Conservation (phyloP, 148 eudicot species). For the Cornus suecica region DNA sequence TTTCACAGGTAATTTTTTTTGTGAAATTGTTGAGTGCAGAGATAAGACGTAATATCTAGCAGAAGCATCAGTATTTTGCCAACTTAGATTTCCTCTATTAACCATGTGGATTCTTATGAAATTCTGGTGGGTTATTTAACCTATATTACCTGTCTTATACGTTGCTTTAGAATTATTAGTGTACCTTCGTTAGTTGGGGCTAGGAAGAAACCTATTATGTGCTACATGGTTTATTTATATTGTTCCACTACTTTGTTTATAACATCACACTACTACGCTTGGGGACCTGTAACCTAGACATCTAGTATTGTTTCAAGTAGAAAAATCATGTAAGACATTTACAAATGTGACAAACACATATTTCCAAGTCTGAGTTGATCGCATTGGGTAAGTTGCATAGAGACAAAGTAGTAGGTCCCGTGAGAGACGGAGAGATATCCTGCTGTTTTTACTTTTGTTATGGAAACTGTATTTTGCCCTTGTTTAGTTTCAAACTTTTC, state of each 20-base stretch:
- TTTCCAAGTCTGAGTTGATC: background rate
- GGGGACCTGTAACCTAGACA: background rate
- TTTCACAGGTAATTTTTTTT: slow-evolving; percentile 42
- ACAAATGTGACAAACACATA: background rate
- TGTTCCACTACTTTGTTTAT: background rate
- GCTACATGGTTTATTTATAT: background rate
- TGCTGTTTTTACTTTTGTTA: background rate
- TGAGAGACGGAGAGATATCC: background rate
- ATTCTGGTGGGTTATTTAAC: background rate
- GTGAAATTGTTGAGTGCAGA: background rate
- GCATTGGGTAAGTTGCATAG: background rate
- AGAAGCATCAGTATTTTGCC: background rate
- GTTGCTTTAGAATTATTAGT: background rate
- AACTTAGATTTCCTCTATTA: background rate
- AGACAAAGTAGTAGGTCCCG: background rate
- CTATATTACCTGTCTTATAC: background rate
- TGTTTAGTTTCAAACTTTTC: background rate
- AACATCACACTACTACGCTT: background rate
- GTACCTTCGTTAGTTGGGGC: background rate
- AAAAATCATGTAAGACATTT: background rate
- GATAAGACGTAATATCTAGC: background rate
- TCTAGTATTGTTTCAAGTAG: background rate
- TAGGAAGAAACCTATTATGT: background rate
- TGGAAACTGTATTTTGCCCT: background rate
- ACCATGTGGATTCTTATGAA: background rate